Conservation (phyloP, 1,139 yeast genomes). For the Schwanniomyces etchellsii region DNA sequence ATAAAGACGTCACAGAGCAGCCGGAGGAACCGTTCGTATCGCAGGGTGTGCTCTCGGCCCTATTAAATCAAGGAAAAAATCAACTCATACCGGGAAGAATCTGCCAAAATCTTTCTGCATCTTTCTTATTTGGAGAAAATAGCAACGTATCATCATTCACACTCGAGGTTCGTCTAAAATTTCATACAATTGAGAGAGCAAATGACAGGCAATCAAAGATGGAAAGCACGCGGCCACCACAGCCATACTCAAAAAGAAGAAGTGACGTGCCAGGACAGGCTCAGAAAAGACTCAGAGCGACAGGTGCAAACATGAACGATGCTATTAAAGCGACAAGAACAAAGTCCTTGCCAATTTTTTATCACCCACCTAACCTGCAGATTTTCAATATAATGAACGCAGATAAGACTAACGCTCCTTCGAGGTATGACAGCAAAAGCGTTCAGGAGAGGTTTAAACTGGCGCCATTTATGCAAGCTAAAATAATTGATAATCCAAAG, state of each 20-base stretch:
- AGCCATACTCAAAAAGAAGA: constrained; percentile 8
- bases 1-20: constrained; percentile 65
- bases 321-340: constrained; percentile 58
- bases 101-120: constrained; percentile 61
- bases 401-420: constrained; percentile 34
- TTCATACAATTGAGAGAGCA: constrained; percentile 37
- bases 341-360: constrained; percentile 56
- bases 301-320: constrained; percentile 13
- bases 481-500: constrained; percentile 34
- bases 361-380: constrained; percentile 34
- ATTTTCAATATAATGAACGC: constrained; percentile 39
- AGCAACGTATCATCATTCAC: constrained; percentile 45
- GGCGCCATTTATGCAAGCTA: constrained; percentile 43
- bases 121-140: constrained; percentile 41
- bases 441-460: constrained; percentile 43
- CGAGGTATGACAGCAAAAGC: constrained; percentile 37
- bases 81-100: constrained; percentile 62
- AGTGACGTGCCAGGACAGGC: constrained; percentile 2
- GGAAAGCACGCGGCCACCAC: constrained; percentile 3
- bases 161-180: constrained; percentile 57
- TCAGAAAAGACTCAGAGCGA: constrained; percentile 3
- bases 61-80: constrained; percentile 22
- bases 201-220: constrained; percentile 3
- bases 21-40: constrained; percentile 76
- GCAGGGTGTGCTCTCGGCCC: constrained; percentile 54